A percentile compares a stretch with the other conserved stretches of the same genome.
These are phyloP conservation scores for Populus tremula DNA, from an alignment of 345 rosid species.

Conservation along the genomic window DNA sequence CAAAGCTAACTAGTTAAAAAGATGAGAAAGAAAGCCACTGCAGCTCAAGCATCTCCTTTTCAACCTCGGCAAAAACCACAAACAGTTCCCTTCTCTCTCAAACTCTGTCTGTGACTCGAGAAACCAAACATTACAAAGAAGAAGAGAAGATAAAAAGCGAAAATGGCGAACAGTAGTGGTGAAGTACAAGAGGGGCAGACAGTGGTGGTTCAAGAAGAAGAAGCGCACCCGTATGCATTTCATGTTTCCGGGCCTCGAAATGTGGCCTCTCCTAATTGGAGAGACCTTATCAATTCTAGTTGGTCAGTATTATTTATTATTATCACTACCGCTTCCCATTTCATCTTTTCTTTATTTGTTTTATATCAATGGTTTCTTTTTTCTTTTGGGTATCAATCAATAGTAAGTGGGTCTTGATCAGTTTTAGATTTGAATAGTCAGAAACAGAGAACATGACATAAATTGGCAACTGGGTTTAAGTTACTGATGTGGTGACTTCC, in stretches of 20 bases:
- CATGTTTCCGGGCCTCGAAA: constrained; percentile 93
- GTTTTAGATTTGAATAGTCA: background rate
- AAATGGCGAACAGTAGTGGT: background rate
- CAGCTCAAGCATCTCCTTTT: background rate
- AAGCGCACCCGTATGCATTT: constrained; percentile 84
- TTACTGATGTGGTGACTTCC: background rate
- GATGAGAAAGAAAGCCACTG: background rate
- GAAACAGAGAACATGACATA: background rate
- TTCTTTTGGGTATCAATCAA: background rate
- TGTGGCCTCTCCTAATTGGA: constrained; percentile 82
- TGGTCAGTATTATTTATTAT: constrained; percentile 47
- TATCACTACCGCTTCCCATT: background rate
- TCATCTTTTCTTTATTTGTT: too few species aligned
- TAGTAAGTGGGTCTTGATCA: background rate
- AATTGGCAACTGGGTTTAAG: background rate
- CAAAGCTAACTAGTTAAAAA: background rate
- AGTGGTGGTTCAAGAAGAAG: constrained; percentile 31
- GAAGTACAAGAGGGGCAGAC: background rate
- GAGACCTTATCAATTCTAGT: constrained; percentile 89
- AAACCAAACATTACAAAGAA: background rate
- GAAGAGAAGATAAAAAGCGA: background rate
- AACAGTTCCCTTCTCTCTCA: background rate
- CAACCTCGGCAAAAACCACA: background rate
- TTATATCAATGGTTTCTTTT: background rate
- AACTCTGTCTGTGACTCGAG: background rate